phyloP scores from a whole-genome alignment of 164 flowering plant genomes.

The Annona squamosa region DNA sequence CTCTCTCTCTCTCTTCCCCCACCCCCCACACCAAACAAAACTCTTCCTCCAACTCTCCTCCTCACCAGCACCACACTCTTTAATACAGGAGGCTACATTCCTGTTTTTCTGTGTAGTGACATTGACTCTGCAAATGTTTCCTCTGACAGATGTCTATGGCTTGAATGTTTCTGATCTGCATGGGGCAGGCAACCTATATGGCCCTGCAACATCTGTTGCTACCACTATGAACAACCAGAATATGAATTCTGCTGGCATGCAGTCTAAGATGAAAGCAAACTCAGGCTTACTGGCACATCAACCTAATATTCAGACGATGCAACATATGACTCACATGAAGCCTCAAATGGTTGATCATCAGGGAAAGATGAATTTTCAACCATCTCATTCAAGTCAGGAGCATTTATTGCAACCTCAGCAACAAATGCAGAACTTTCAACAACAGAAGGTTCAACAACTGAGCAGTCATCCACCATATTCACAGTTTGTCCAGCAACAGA shows the following conservation, averaged over 20 bases:
- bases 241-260: constrained; percentile 37
- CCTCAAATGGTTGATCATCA: constrained; percentile 42
- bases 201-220: constrained; percentile 40
- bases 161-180: constrained; percentile 44
- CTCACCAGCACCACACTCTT: not conserved
- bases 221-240: constrained; percentile 46
- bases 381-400: constrained; percentile 34
- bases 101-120: constrained; percentile 9
- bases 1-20: constrained; percentile 9
- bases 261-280: constrained; percentile 37
- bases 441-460: constrained; percentile 45
- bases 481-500: constrained; percentile 42
- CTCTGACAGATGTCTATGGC: constrained; percentile 53
- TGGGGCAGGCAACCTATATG: constrained; percentile 58
- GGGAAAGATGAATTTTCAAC: constrained; percentile 45
- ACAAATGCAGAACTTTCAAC: constrained; percentile 26
- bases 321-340: constrained; percentile 37
- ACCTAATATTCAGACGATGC: constrained; percentile 38
- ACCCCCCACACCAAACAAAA: not conserved
- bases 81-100: not conserved
- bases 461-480: constrained; percentile 40
- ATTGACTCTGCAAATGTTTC: constrained; percentile 20
- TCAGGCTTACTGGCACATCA: constrained; percentile 40
- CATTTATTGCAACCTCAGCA: constrained; percentile 42
- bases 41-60: not conserved